phyloP scores from a whole-genome alignment of 352 stramenopile species.

The Peronospora destructor region DNA sequence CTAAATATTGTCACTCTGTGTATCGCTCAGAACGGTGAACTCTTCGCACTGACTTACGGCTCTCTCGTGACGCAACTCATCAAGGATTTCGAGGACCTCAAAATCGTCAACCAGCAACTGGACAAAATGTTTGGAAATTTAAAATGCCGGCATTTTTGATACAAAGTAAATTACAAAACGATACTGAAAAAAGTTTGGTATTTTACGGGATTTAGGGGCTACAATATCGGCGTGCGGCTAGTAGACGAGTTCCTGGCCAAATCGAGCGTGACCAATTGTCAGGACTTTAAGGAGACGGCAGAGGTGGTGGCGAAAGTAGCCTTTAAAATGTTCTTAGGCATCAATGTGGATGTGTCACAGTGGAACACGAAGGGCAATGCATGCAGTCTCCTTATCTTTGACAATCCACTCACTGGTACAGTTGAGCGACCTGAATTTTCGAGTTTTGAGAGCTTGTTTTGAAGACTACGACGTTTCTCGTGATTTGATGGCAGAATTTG shows the following conservation, averaged over 20 bases:
- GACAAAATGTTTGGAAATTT: slow-evolving; percentile 81
- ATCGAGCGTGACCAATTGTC: slow-evolving; percentile 71
- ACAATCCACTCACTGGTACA: slow-evolving; percentile 90
- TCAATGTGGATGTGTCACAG: slow-evolving; percentile 87
- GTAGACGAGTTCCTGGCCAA: slow-evolving; percentile 98
- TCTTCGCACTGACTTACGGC: slow-evolving; percentile 97
- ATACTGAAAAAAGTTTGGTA: background rate
- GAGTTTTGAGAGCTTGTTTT: background rate
- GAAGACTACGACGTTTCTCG: slow-evolving; percentile 1
- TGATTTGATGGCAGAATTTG: slow-evolving; percentile 59
- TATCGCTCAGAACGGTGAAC: slow-evolving; percentile 85
- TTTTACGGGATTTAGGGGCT: slow-evolving; percentile 54
- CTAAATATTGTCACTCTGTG: background rate
- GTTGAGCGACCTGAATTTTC: background rate
- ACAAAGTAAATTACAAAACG: background rate
- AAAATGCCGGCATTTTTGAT: background rate
- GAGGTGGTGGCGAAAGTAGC: slow-evolving; percentile 94
- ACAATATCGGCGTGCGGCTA: slow-evolving; percentile 94
- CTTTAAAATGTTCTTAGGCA: slow-evolving; percentile 98
- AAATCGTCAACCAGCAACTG: slow-evolving; percentile 93
- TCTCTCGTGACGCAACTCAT: slow-evolving; percentile 93
- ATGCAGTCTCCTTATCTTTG: slow-evolving; percentile 92
- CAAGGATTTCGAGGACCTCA: slow-evolving; percentile 93
- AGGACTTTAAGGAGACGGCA: slow-evolving; percentile 90
- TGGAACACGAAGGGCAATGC: slow-evolving; percentile 83